phyloP scores from a whole-genome alignment of 805 yeast species.

The Wickerhamomyces chambardii region DNA sequence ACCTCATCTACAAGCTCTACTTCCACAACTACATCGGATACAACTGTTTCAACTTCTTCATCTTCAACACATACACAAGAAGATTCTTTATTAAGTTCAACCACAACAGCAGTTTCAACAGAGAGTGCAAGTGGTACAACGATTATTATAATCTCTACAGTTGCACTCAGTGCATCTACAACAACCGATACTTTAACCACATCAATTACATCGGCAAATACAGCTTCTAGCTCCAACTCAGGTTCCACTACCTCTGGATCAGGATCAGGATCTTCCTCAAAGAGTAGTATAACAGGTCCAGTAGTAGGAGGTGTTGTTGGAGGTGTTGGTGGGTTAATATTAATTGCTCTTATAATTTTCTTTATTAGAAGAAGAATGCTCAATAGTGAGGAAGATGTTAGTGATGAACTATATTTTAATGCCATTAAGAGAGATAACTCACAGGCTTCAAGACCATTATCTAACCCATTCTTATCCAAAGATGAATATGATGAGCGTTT shows the following conservation, averaged over 20 bases:
- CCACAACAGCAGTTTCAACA: conserved; percentile 15
- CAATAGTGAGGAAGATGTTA: conserved; percentile 37
- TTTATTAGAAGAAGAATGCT: conserved; percentile 26
- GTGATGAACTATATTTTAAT: conserved; percentile 46
- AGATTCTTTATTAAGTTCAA: too few species aligned
- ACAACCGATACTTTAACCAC: conserved; percentile 1
- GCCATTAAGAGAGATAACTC: conserved; percentile 41
- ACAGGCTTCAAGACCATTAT: conserved; percentile 23
- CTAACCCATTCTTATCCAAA: conserved; percentile 56
- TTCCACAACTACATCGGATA: conserved; percentile 2
- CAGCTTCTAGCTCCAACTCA: conserved; percentile 17
- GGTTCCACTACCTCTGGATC: conserved; percentile 6
- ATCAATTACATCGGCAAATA: conserved; percentile 6
- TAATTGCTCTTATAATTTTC: conserved; percentile 28
- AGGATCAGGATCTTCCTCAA: conserved; percentile 1
- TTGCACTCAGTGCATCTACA: conserved; percentile 6
- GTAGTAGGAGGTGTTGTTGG: conserved; percentile 60
- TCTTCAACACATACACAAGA: conserved; percentile 14
- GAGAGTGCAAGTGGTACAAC: conserved; percentile 10
- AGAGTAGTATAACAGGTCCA: conserved; percentile 35
- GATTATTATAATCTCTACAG: conserved; percentile 12
- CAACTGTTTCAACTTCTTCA: conserved; percentile 9
- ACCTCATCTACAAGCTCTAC: conserved; percentile 1
- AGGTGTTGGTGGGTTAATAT: conserved; percentile 37
- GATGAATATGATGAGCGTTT: conserved; percentile 60